A percentile compares a stretch with the other conserved stretches of the same genome.
Evolutionary conservation across 495 filamentous ascomycete genomes (phyloP).

Genomic region (Amniculicola lignicola): DNA sequence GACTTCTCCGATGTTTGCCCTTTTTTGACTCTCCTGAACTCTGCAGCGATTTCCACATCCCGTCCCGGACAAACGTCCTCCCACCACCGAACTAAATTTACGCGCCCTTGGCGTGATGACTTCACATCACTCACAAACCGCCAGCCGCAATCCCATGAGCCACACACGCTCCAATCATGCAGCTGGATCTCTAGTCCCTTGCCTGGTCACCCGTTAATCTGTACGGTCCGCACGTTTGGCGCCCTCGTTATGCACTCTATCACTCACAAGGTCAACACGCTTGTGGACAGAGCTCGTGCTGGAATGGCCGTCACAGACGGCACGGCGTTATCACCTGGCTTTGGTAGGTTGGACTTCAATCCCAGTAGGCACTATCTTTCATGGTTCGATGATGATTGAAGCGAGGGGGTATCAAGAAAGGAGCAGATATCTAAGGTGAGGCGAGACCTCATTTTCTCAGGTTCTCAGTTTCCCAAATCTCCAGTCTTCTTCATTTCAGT

Average conservation of each 20-base stretch:
- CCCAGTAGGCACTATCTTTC: neutral
- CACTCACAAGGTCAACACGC: neutral
- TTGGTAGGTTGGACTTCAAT: neutral
- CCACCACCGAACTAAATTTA: constrained; percentile 3
- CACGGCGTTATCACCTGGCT: neutral
- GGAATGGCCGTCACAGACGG: neutral
- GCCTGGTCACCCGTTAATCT: too few relatives aligned
- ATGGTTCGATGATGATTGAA: neutral
- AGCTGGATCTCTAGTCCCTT: neutral
- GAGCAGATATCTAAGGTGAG: neutral
- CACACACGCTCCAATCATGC: neutral
- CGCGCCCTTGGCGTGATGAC: constrained; percentile 13
- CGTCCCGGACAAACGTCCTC: too few relatives aligned
- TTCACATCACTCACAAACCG: neutral
- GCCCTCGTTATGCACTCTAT: neutral
- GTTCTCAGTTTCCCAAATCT: neutral
- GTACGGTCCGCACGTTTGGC: too few relatives aligned
- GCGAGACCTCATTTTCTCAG: neutral
- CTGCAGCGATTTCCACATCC: too few relatives aligned
- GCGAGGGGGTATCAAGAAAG: neutral
- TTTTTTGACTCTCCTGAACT: too few relatives aligned
- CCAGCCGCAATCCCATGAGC: neutral
- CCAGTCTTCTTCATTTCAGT: neutral
- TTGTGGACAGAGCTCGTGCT: neutral
- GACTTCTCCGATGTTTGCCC: too few relatives aligned